phyloP scores from a whole-genome alignment of 2,329 filamentous ascomycete genomes.

The Nigrospora sphaerica region DNA sequence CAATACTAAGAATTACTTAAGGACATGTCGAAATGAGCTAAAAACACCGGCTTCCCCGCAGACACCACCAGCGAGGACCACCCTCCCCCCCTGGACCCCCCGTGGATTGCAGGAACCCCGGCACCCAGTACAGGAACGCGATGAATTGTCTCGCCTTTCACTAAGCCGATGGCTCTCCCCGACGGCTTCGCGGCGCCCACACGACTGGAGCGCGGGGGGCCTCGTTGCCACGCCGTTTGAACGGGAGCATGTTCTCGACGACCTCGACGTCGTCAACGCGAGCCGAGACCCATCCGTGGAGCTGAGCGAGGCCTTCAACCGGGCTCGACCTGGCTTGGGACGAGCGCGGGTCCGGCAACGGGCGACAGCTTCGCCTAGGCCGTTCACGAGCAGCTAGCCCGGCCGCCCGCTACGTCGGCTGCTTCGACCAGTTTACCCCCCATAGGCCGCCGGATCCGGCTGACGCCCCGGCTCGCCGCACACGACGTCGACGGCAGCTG shows the following conservation, averaged over 20 bases:
- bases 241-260: background rate
- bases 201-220: background rate
- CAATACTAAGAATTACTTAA: no score
- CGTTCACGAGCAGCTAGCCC: background rate
- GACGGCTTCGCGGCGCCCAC: background rate
- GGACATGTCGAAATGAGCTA: no score
- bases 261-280: background rate
- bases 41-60: no score
- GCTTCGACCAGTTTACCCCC: conserved; percentile 1
- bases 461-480: background rate
- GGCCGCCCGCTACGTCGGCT: background rate
- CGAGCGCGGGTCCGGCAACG: conserved; percentile 1
- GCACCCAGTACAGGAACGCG: background rate
- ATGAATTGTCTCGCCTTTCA: background rate
- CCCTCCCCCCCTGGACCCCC: no score
- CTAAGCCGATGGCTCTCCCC: background rate
- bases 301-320: background rate
- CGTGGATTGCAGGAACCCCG: no score
- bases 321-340: background rate
- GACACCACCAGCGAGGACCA: no score
- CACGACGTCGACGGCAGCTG: conserved; percentile 1
- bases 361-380: conserved; percentile 1
- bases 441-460: background rate
- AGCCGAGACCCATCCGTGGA: background rate
- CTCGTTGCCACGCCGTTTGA: background rate